Evolutionary conservation across 2,329 filamentous ascomycete species (phyloP), one percentile per base, ranked within the genome.

Genomic region (Exophiala phaeomuriformis): DNA sequence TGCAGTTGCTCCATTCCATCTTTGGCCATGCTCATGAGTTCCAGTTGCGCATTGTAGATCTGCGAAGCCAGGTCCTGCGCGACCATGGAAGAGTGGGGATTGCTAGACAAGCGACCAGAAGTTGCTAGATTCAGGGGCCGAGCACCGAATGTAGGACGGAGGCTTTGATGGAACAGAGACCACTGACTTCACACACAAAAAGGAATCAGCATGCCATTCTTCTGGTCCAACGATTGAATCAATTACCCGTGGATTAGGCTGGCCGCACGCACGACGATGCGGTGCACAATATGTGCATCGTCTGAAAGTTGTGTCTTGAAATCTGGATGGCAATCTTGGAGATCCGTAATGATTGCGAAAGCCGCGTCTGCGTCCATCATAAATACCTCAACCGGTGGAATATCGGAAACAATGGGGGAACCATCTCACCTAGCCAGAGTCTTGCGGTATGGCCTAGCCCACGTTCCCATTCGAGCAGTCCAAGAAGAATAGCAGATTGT

Each of bases 1-100:
- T 28, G 12, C 6, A 45, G 42, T 28, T 45, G 9, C 8, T 28
- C 4, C 33, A 12, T 33, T 7, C 6, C 19, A 28, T 39, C 27
- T 30, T 7, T 33, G 36, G 39, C 36, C 6, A 49, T 49, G 27
- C 36, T 32, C 36, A 49, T 42, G 9, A 49, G 47, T 9, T 49
- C 36, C 10, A 42, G 9, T 4, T 49, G 47, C n/a, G 47, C 47
- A 27, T 43, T 49, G 47, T 42, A 49, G 19, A 43, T 42, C 28
- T 49, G 36, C 32, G 36, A 41, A 27, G 6, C 29, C 7, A 49
- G 47, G n/a, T 49, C 37, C 9, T 41, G 8, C 8, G 2, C 10
- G 36, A 9, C 33, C 36, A 28, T 33, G 27, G 37, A 27, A n/a
- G 45, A 47, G 3, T 12, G 31, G n/a, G 30, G 6, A 3, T 27